Base-by-base conservation (phyloP, 306 rosid genomes). In the Rosa chinensis region DNA sequence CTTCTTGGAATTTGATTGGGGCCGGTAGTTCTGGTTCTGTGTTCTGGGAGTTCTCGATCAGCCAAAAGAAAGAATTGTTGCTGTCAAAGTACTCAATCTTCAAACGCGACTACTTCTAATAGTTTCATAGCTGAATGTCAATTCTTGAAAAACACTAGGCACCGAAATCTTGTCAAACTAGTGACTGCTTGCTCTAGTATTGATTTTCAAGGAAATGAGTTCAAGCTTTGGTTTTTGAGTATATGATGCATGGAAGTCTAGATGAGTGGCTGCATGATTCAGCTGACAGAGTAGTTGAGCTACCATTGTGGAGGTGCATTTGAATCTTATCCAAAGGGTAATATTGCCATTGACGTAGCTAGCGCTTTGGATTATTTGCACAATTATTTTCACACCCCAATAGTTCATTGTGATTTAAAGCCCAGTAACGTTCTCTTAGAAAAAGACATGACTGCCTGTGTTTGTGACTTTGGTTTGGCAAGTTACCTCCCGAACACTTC, bases 381-480 rank as follows among this genome's bases (percentile, higher is more conserved):
- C 53, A 70, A 45, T 3, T 2, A 1, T 2, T 59, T 59, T 23
- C 37, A 59, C 37, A 12, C 23, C 17, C 66, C 66, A 10, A 59
- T 59, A 70, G 55, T 70, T 44, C 74, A 44, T 44, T 44, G 74
- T 70, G 74, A 69, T 69, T 70, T 70, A 14, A 69, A 69, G 37
- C 73, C 73, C 1, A 69, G 18, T 13, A 70, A 44, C 4, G 44
- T 70, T 70, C 40, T 44, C 73, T 5, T 69, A 3, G 55, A 69
- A n/a, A 13, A 23, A 0, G 73, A 43, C 20, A n/a, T 69, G 52
- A 69, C 73, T 44, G 52, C 73, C 8, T 44, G 73, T 5, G 52
- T 69, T 44, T 47, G 37, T 44, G 73, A 69, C 5, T 44, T 69
- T 39, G 73, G 73, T 6, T 44, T 43, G 5, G 73, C 73, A 69